These are phyloP conservation scores for Rhododendron kiyosumense DNA, from an alignment of 148 eudicot genomes.

Conservation along the genomic window DNA sequence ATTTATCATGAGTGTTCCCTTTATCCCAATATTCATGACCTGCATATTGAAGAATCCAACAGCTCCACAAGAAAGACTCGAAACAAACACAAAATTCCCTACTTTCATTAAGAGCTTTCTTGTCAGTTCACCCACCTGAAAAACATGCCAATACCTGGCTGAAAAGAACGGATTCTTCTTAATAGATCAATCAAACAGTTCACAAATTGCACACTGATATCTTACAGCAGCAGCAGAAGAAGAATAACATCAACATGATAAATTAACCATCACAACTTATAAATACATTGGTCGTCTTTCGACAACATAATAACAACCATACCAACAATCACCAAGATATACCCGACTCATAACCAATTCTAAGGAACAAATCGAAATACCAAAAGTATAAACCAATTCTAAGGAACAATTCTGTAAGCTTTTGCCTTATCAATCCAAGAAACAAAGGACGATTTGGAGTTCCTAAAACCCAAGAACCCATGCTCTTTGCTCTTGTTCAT, in stretches of 20 bases:
- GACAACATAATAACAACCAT: not conserved
- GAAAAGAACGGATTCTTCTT: not conserved
- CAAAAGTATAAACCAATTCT: not conserved
- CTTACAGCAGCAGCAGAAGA: not conserved
- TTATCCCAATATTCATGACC: not conserved
- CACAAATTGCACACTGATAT: not conserved
- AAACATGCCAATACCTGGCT: not conserved
- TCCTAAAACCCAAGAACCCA: conserved; percentile 56
- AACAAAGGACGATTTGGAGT: conserved; percentile 42
- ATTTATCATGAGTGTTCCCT: not conserved
- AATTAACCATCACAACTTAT: not conserved
- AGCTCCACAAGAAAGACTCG: not conserved
- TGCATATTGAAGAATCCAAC: not conserved
- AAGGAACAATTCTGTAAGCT: conserved; percentile 51
- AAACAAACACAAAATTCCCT: not conserved
- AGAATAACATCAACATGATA: not conserved
- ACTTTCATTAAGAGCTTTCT: not conserved
- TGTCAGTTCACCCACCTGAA: not conserved
- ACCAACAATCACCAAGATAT: not conserved
- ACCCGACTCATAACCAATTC: not conserved
- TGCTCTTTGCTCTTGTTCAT: conserved; percentile 72
- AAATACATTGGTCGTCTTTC: not conserved
- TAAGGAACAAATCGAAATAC: conserved; percentile 34
- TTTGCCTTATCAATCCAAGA: conserved; percentile 56
- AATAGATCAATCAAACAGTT: not conserved